Conservation (phyloP, 73 alveolate genomes). For the Tetrahymena elliotti region DNA sequence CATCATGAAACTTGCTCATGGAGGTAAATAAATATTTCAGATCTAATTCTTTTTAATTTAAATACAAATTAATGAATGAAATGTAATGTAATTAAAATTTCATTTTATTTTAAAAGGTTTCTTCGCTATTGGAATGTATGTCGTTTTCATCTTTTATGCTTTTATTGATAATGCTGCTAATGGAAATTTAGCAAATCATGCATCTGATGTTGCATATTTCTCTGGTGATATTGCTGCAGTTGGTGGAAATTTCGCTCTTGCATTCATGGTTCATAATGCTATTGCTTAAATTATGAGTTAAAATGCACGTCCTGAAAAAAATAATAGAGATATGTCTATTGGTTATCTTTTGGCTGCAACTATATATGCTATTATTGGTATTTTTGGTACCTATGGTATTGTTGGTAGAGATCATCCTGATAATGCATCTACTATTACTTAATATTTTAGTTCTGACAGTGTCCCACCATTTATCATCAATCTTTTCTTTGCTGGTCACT, state of each 20-base stretch:
- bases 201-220: not conserved
- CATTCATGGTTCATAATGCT: conserved; percentile 40
- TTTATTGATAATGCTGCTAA: not conserved
- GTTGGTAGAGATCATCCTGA: conserved; percentile 11
- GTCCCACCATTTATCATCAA: conserved; percentile 18
- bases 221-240: conserved; percentile 9
- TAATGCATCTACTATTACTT: conserved; percentile 11
- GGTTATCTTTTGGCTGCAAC: conserved; percentile 23
- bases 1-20: conserved; percentile 34
- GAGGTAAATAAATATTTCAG: not conserved
- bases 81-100: not conserved
- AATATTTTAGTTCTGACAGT: conserved; percentile 12
- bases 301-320: conserved; percentile 3
- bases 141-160: conserved; percentile 5
- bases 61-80: too few relatives aligned
- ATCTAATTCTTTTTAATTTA: not conserved
- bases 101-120: not conserved
- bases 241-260: conserved; percentile 37
- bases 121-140: conserved; percentile 24
- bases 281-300: conserved; percentile 30
- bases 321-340: conserved; percentile 1
- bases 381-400: conserved; percentile 32
- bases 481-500: conserved; percentile 18
- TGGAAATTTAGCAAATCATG: not conserved
- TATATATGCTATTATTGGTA: conserved; percentile 31